Evolutionary conservation across 495 filamentous ascomycete genomes (phyloP), one percentile per base, ranked within the genome.

Genomic region (Talaromyces trachyspermus): DNA sequence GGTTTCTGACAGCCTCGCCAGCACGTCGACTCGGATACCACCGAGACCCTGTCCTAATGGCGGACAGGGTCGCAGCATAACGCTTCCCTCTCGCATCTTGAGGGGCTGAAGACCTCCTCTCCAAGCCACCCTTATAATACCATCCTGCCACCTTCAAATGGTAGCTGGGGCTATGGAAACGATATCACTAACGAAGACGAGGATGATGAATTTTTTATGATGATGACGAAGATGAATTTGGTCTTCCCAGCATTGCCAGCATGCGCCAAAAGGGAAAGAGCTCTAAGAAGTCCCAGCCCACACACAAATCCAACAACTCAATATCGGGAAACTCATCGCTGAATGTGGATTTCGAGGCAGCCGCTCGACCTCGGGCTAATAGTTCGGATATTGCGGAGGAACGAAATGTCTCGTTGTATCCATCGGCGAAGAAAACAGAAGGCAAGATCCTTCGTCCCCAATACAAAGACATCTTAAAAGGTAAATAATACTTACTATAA

Each of bases 371-470:
- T 48, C 66, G 75, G 44, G 83, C 87, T 36, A 80, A 95, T 59
- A 94, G 86, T 62, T 81, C 85, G 25, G 89, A 96, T 59, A 95
- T 96, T 60, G 87, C 89, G 14, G 85, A 91, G 60, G 88, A 94
- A 70, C 76, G 89, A 47, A 85, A 85, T n/a, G 69, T 84, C n/a
- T 83, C 89, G 7, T 79, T 78, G 48, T 98, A 97, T 61, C 92
- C 92, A 5, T 82, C 80, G 49, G 77, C 91, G 7, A 89, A 89
- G 57, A 91, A 87, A 61, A 80, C 70, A 50, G 91, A 95, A 57
- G 91, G 85, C 6, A 97, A 98, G 65, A 96, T 96, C 32, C 72
- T 98, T 12, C 81, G 94, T 29, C 92, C 94, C 38, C 92, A 98
- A 62, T 97, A 96, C 57, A 95, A 97, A 64, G 94, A 96, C 37